Evolutionary conservation across 106 monocot species (phyloP).

Genomic region (Ottelia alismoides): DNA sequence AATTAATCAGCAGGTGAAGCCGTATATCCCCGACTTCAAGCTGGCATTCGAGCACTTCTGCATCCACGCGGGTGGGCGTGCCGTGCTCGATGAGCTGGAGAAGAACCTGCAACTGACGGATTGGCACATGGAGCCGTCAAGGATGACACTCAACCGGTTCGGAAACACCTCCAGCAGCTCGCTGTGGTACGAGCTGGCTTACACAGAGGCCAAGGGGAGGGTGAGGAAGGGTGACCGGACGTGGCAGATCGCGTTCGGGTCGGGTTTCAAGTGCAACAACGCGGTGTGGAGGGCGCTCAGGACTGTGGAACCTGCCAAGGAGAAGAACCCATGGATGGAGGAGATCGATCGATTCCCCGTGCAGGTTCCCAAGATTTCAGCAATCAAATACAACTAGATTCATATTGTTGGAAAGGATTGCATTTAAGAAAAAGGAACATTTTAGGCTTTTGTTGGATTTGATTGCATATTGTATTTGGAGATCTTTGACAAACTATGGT

Average conservation of each 20-base stretch:
- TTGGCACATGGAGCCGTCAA: constrained; percentile 26
- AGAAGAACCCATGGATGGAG: constrained; percentile 83
- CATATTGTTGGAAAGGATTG: no score
- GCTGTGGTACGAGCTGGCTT: constrained; percentile 21
- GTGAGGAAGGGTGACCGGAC: constrained; percentile 34
- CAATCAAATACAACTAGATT: no score
- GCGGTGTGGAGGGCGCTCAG: constrained; percentile 80
- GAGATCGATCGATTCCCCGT: constrained; percentile 71
- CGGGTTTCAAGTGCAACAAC: constrained; percentile 90
- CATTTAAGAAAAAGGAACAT: no score
- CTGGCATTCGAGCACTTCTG: constrained; percentile 24
- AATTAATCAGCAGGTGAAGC: no score
- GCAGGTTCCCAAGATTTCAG: constrained; percentile 43
- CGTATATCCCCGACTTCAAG: constrained; percentile 23
- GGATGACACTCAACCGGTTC: constrained; percentile 21
- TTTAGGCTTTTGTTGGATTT: no score
- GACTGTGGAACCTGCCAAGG: constrained; percentile 45
- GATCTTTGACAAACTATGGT: no score
- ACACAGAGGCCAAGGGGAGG: constrained; percentile 19
- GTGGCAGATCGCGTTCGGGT: constrained; percentile 96
- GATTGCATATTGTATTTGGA: no score
- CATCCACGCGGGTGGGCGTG: constrained; percentile 20
- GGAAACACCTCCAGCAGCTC: constrained; percentile 25
- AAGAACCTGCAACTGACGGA: constrained; percentile 20
- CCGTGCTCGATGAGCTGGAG: constrained; percentile 22